Percentiles rank a stretch among this genome's conserved stretches.
phyloP scores from a whole-genome alignment of 2,329 filamentous ascomycete species.

The Colletotrichum trifolii region DNA sequence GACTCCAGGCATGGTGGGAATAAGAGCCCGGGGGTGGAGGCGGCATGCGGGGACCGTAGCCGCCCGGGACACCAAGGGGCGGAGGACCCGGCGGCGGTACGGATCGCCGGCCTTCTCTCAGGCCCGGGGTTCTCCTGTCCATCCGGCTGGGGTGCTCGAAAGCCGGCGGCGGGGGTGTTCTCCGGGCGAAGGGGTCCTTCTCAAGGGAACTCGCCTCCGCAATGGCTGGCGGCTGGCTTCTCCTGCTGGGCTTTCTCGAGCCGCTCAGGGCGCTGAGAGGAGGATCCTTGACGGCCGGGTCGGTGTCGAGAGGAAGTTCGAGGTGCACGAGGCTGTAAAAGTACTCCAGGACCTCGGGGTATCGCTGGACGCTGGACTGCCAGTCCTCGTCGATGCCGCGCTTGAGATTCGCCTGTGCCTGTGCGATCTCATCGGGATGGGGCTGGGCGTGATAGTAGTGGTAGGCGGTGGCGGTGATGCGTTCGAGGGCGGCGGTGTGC shows the following conservation, averaged over 20 bases:
- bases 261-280: constrained; percentile 65
- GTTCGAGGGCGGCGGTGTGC: constrained; percentile 66
- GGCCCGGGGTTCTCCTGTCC: constrained; percentile 53
- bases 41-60: constrained; percentile 19
- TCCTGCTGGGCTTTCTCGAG: constrained; percentile 58
- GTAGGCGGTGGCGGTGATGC: constrained; percentile 64
- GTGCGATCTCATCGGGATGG: constrained; percentile 70
- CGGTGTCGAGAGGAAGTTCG: constrained; percentile 71
- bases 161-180: constrained; percentile 50
- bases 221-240: constrained; percentile 46
- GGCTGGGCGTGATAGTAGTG: constrained; percentile 68
- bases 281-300: constrained; percentile 68
- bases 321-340: constrained; percentile 79
- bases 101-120: constrained; percentile 36
- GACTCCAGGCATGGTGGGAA: constrained; percentile 16
- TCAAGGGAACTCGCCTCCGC: constrained; percentile 50
- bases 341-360: constrained; percentile 85
- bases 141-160: constrained; percentile 36
- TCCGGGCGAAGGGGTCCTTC: constrained; percentile 47
- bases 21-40: constrained; percentile 23
- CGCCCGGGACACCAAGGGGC: constrained; percentile 22
- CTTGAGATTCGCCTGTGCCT: constrained; percentile 74
- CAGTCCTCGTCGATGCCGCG: constrained; percentile 83
- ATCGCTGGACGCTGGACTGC: constrained; percentile 78
- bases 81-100: constrained; percentile 28